phyloP scores from a whole-genome alignment of 805 yeast genomes.

The Novakomyces olei region DNA sequence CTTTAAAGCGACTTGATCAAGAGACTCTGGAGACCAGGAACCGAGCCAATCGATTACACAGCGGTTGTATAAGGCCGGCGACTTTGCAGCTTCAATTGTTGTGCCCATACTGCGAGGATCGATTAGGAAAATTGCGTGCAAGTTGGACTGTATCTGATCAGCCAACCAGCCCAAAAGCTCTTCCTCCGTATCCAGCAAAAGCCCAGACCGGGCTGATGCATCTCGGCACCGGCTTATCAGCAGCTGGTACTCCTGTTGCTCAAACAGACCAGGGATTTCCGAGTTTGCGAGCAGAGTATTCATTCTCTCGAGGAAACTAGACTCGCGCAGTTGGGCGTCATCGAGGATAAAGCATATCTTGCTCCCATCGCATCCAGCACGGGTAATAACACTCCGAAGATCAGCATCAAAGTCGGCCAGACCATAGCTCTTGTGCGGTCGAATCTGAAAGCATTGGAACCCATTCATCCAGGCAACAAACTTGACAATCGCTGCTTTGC shows the following conservation, averaged over 20 bases:
- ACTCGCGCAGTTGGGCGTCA: constrained; percentile 53
- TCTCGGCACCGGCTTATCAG: constrained; percentile 35
- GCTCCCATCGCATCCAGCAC: constrained; percentile 34
- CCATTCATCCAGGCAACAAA: constrained; percentile 92
- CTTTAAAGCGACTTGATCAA: constrained; percentile 27
- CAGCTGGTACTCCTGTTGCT: constrained; percentile 38
- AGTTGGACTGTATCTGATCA: constrained; percentile 37
- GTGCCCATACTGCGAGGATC: constrained; percentile 26
- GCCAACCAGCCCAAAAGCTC: constrained; percentile 62
- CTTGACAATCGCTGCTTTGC: constrained; percentile 49
- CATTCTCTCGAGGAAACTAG: constrained; percentile 74
- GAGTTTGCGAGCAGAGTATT: constrained; percentile 83
- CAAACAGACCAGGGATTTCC: constrained; percentile 75
- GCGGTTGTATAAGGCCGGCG: constrained; percentile 77
- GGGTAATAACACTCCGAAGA: constrained; percentile 30
- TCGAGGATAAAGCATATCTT: constrained; percentile 52
- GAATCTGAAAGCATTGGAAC: constrained; percentile 33
- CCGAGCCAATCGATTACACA: constrained; percentile 85
- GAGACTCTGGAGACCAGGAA: constrained; percentile 38
- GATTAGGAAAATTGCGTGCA: constrained; percentile 68
- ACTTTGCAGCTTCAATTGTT: constrained; percentile 31
- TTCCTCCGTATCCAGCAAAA: constrained; percentile 39
- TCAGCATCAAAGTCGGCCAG: constrained; percentile 45
- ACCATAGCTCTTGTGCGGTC: constrained; percentile 31
- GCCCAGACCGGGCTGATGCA: constrained; percentile 36